Evolutionary conservation across 768 basidiomycete species (phyloP), one percentile per base, ranked within the genome.

Genomic region (Paxillus rubicundulus): DNA sequence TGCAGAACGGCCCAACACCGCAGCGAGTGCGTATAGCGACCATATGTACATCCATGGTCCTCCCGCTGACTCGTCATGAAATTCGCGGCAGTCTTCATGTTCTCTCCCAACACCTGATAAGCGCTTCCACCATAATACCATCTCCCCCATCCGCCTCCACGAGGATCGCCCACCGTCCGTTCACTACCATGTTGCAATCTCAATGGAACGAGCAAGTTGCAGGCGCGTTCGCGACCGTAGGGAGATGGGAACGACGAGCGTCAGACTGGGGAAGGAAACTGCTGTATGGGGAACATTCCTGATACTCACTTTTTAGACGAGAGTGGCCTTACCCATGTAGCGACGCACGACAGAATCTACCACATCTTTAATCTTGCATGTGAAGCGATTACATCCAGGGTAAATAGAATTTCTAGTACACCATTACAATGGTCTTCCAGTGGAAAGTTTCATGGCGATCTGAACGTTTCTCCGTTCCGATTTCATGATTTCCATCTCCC

Each of bases 161-260:
- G n/a, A 72, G 83, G 24, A 78, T 84, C 52, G 68, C 72, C 17
- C 72, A 73, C 44, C 69, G 62, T 20, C 78, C 79, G 1, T 78
- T 85, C 57, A 56, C 66, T 4, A 62, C 75, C 3, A 70, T 82
- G 37, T 38, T 86, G 20, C 74, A 85, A 56, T 74, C 74, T 14
- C 72, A 65, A 45, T 87, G 85, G 85, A 87, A 87, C 59, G 66
- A 74, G 13, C 77, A 86, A 54, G 59, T 86, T 17, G 81, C 74
- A 5, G 61, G 61, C 36, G 53, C 80, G 20, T 80, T 79, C 51
- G 57, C 66, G 18, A 74, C 76, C 12, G 70, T 77, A 49, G 66
- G 73, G 21, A 67, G 67, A 32, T 77, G 76, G 73, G 82, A 84
- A 50, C 71, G 62, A 32, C 72, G 70, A 6, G 74, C 72, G 28